Base-by-base conservation (phyloP, 2,329 filamentous ascomycete genomes). In the Chrysoporthe deuterocubensis region DNA sequence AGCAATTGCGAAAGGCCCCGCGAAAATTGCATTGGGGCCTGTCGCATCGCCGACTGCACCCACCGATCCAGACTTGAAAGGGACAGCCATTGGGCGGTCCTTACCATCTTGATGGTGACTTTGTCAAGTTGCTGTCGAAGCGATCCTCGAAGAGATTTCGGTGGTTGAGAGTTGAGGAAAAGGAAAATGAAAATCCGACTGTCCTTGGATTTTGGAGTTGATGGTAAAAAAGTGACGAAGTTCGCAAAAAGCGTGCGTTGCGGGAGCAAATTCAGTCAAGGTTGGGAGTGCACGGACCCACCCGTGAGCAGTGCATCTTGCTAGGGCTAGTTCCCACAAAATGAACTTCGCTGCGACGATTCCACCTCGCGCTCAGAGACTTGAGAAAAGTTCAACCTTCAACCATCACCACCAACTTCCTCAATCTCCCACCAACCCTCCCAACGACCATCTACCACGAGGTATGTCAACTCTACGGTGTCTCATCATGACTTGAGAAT, bases 61-160 rank as follows among this genome's bases (percentile, higher is more conserved):
- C 34, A 13, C 46, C n/a, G 46, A 32, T 44, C 26, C 11, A 42
- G n/a, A 40, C 4, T 16, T 43, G 18, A 13, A 40, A 43, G 11
- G 16, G 18, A 42, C 7, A 16, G 32, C 34, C 34, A 26, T 13
- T 46, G 32, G 48, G 40, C n/a, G 26, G 1, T 48, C 40, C 87
- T 82, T 79, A 89, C 87, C 87, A 89, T 89, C 81, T 86, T 88
- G 83, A 79, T 79, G 82, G 75, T 79, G 77, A 70, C 77, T 78
- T 80, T 82, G 81, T 82, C 76, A 78, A 78, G 76, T 78, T 75
- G 80, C 78, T 85, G 86, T 85, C 86, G 85, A 84, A 80, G 82
- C 85, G 86, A 89, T 89, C 87, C 87, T 89, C 87, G 87, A 89
- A 89, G 87, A 88, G 86, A 76, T 72, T 69, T 70, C 70, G 71